Percentiles rank a stretch among this genome's conserved stretches.
Conservation (phyloP, 768 basidiomycete genomes). For the Ephemerocybe angulata region DNA sequence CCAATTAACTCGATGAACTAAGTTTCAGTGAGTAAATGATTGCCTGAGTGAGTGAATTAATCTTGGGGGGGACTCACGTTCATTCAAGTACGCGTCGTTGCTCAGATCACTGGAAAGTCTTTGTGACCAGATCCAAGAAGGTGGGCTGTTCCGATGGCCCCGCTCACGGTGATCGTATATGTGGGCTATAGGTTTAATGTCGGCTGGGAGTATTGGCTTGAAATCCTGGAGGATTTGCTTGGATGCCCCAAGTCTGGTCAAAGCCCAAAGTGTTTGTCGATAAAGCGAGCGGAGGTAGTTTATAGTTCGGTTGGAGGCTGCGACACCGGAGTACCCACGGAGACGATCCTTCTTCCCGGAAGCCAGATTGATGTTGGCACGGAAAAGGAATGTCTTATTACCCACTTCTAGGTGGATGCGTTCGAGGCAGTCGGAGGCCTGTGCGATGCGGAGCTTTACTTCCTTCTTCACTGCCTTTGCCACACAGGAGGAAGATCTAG, state of each 20-base stretch:
- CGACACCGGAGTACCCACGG: not conserved
- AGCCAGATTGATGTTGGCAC: not conserved
- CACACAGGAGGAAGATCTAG: not conserved
- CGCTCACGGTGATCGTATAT: not conserved
- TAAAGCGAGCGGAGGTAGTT: not conserved
- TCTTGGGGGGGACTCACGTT: not conserved
- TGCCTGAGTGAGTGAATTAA: no score
- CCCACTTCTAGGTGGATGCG: conserved; percentile 8
- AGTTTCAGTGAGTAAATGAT: not conserved
- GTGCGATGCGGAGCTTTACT: not conserved
- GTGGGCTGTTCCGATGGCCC: not conserved
- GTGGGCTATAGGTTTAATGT: not conserved
- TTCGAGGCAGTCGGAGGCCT: conserved; percentile 4
- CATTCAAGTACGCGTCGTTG: not conserved
- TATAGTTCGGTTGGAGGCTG: not conserved
- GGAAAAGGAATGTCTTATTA: not conserved
- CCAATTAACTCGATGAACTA: conserved; percentile 18
- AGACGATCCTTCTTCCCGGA: not conserved
- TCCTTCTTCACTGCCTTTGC: not conserved
- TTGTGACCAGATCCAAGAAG: not conserved
- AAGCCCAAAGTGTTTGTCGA: not conserved
- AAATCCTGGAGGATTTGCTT: not conserved
- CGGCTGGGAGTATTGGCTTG: not conserved
- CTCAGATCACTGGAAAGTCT: not conserved
- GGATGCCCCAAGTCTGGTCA: not conserved